Conservation (phyloP, 83 land plant species). For the Picea abies region DNA sequence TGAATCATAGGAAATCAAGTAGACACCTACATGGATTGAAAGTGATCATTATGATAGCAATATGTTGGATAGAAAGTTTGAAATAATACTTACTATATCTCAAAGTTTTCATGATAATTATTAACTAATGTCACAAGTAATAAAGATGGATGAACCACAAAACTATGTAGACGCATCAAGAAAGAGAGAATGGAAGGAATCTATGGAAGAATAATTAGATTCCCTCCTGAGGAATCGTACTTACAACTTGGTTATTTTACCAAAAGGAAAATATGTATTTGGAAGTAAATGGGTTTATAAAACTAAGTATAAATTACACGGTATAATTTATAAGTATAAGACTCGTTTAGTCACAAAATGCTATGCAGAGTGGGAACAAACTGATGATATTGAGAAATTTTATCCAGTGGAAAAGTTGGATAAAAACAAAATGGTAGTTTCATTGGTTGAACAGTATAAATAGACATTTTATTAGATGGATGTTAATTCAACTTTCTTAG, state of each 20-base stretch:
- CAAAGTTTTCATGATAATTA: no score
- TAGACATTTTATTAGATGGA: neutral
- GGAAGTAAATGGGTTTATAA: neutral
- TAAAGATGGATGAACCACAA: neutral
- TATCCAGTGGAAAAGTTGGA: no score
- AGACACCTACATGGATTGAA: no score
- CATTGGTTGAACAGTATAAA: neutral
- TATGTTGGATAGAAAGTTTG: no score
- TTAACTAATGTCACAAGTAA: no score
- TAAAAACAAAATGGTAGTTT: no score
- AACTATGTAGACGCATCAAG: neutral
- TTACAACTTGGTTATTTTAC: neutral
- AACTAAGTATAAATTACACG: neutral
- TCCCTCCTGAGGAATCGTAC: neutral
- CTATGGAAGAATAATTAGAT: neutral
- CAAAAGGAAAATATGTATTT: neutral
- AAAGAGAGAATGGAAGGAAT: neutral
- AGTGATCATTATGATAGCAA: no score
- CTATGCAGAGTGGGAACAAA: neutral
- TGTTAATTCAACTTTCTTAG: neutral
- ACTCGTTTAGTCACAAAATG: neutral
- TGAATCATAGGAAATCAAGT: no score
- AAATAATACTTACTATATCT: no score
- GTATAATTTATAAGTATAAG: neutral
- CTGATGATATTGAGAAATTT: neutral